A percentile compares a stretch with the other conserved stretches of the same genome.
phyloP scores from a whole-genome alignment of 2,329 filamentous ascomycete genomes.

The Septoria linicola region DNA sequence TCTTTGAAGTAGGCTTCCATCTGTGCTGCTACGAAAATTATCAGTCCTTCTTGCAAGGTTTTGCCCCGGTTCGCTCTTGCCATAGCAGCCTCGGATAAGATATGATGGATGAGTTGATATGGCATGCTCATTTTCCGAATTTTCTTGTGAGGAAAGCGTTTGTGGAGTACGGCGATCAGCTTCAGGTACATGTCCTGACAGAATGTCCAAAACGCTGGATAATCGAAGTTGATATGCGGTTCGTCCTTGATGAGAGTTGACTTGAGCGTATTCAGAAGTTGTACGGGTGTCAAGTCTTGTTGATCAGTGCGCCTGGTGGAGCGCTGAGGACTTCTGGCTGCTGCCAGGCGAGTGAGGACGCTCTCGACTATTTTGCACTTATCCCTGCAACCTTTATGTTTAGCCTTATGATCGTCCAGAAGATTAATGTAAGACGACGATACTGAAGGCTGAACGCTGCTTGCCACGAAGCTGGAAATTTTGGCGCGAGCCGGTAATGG shows the following conservation, averaged over 20 bases:
- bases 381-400: too few relatives aligned
- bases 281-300: background rate
- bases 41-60: background rate
- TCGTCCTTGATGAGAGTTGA: slow-evolving; percentile 1
- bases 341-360: background rate
- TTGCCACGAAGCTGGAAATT: background rate
- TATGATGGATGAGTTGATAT: background rate
- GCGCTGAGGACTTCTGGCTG: background rate
- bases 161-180: background rate
- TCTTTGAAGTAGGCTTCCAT: background rate
- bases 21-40: background rate
- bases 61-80: background rate
- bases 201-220: slow-evolving; percentile 1
- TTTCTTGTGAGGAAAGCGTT: background rate
- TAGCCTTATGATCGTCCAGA: too few relatives aligned
- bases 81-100: background rate
- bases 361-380: too few relatives aligned
- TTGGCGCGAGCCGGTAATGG: background rate
- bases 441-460: too few relatives aligned
- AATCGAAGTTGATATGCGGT: slow-evolving; percentile 10
- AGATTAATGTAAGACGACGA: too few relatives aligned
- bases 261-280: slow-evolving; percentile 7
- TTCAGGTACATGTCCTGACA: background rate
- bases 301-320: background rate
- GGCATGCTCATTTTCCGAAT: background rate